These are phyloP conservation scores for Gaultheria prostrata DNA, from an alignment of 148 eudicot genomes.

Conservation along the genomic window DNA sequence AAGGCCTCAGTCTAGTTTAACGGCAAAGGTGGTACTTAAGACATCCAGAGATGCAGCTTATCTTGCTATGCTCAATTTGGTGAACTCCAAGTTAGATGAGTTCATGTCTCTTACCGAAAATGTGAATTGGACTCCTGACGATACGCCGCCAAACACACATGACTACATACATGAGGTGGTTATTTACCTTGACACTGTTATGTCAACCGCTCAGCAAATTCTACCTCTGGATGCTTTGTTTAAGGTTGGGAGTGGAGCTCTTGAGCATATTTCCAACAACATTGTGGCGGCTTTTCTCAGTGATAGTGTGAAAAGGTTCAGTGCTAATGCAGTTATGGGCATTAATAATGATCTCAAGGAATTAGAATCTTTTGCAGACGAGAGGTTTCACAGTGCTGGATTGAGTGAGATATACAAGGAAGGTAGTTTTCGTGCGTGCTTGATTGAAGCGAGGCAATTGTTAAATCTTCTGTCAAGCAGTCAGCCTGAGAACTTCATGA, in stretches of 20 bases:
- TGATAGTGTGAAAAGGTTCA: slow-evolving; percentile 82
- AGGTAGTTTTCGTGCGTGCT: slow-evolving; percentile 60
- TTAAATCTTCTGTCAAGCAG: slow-evolving; percentile 79
- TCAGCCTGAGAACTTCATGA: slow-evolving; percentile 94
- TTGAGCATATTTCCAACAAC: slow-evolving; percentile 80
- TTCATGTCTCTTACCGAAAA: slow-evolving; percentile 65
- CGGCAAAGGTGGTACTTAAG: slow-evolving; percentile 74
- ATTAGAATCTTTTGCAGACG: slow-evolving; percentile 79
- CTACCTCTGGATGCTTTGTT: slow-evolving; percentile 76
- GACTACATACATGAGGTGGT: slow-evolving; percentile 73
- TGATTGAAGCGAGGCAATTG: slow-evolving; percentile 78
- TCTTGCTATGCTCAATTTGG: slow-evolving; percentile 57
- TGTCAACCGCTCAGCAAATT: slow-evolving; percentile 85
- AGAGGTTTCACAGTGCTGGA: slow-evolving; percentile 72
- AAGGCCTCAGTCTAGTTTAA: slow-evolving; percentile 60
- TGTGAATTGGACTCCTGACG: slow-evolving; percentile 81
- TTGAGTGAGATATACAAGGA: slow-evolving; percentile 74
- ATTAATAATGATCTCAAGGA: slow-evolving; percentile 65
- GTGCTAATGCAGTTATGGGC: slow-evolving; percentile 67
- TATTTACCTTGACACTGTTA: slow-evolving; percentile 67
- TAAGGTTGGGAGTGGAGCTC: slow-evolving; percentile 86
- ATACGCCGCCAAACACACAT: slow-evolving; percentile 46
- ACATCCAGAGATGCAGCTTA: slow-evolving; percentile 89
- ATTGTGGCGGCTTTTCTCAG: slow-evolving; percentile 71
- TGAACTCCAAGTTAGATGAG: slow-evolving; percentile 68